phyloP scores from a whole-genome alignment of 2,329 filamentous ascomycete species.

The Epicoccum sorghinum region DNA sequence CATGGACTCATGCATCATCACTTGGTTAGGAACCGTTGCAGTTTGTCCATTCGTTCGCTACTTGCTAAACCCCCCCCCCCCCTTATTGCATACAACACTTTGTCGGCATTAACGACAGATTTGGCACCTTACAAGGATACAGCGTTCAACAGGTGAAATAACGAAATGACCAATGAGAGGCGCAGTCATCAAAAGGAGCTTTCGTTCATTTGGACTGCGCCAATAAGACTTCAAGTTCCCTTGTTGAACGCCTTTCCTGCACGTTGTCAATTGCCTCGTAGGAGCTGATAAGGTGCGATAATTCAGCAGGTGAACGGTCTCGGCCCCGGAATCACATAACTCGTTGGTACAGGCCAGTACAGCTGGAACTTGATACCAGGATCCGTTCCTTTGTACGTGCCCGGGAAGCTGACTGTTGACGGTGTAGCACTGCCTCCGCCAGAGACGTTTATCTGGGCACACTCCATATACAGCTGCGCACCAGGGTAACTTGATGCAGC shows the following conservation, averaged over 20 bases:
- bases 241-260: not conserved
- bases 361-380: slow-evolving; percentile 43
- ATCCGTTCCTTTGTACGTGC: slow-evolving; percentile 38
- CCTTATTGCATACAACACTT: too few species aligned
- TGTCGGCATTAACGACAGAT: too few species aligned
- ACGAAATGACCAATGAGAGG: too few species aligned
- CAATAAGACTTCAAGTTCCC: too few species aligned
- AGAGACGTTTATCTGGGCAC: slow-evolving; percentile 40
- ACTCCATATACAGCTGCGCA: slow-evolving; percentile 54
- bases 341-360: slow-evolving; percentile 40
- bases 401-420: slow-evolving; percentile 38
- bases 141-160: too few species aligned
- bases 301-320: slow-evolving; percentile 55
- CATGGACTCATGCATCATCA: not conserved
- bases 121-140: too few species aligned
- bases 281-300: too few species aligned
- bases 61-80: not conserved
- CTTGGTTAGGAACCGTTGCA: not conserved
- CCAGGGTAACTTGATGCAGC: slow-evolving; percentile 51
- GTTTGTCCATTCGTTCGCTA: not conserved
- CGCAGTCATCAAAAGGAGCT: too few species aligned
- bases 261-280: too few species aligned
- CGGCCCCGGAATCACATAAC: slow-evolving; percentile 58
- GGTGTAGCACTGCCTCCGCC: slow-evolving; percentile 35
- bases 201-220: too few species aligned